phyloP scores from a whole-genome alignment of 495 filamentous ascomycete species.

The Podospora appendiculata region DNA sequence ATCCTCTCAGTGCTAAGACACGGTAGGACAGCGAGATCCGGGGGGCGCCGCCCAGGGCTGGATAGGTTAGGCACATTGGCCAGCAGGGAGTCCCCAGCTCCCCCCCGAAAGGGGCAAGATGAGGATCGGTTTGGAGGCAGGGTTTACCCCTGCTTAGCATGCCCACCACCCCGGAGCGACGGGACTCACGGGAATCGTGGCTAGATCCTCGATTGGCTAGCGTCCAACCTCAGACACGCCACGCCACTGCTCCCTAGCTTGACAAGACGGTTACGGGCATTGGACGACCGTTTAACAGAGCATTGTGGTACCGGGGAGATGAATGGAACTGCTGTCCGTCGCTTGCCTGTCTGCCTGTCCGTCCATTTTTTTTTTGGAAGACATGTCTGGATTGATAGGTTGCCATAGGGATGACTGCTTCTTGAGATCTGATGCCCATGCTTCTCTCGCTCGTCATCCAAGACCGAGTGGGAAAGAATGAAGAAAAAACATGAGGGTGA shows the following conservation, averaged over 20 bases:
- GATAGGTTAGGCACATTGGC: background rate
- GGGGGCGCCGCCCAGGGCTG: background rate
- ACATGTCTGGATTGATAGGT: too few relatives aligned
- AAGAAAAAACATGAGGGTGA: too few relatives aligned
- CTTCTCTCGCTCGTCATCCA: too few relatives aligned
- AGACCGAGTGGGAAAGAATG: too few relatives aligned
- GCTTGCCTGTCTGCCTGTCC: too few relatives aligned
- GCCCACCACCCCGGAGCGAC: constrained; percentile 14
- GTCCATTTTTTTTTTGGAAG: too few relatives aligned
- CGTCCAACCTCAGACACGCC: constrained; percentile 5
- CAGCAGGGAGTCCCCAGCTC: constrained; percentile 2
- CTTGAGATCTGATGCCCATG: too few relatives aligned
- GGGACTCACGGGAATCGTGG: constrained; percentile 9
- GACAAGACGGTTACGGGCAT: too few relatives aligned
- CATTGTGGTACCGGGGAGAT: constrained; percentile 1
- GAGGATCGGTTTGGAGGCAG: constrained; percentile 15
- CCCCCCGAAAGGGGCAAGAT: constrained; percentile 15
- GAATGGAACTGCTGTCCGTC: background rate
- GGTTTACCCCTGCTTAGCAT: constrained; percentile 10
- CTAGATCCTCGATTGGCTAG: constrained; percentile 10
- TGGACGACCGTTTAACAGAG: too few relatives aligned
- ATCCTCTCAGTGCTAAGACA: background rate
- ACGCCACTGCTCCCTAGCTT: too few relatives aligned
- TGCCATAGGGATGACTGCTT: too few relatives aligned
- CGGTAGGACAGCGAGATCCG: background rate